Conservation (phyloP, 1,284 basidiomycete species). For the Apiotrichum gracile region DNA sequence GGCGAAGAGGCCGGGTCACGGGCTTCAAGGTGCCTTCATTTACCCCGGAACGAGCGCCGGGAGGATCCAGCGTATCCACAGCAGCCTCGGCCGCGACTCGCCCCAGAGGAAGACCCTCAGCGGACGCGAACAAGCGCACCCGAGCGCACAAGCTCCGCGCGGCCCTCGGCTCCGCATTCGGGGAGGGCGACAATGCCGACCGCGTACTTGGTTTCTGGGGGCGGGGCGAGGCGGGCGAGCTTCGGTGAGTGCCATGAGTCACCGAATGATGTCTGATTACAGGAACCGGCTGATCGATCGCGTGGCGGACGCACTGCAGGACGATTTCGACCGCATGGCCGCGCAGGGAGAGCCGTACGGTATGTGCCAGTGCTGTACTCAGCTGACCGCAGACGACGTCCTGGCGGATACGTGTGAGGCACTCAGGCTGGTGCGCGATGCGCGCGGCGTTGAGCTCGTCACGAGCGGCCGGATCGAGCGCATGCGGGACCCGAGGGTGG, state of each 20-base stretch:
- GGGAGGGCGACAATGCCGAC: too few relatives aligned
- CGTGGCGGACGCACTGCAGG: conserved; percentile 12
- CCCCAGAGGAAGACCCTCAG: too few relatives aligned
- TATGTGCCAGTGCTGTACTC: not conserved
- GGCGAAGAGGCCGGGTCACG: not conserved
- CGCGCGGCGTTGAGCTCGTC: conserved; percentile 12
- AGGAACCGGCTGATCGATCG: conserved; percentile 3
- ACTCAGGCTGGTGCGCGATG: conserved; percentile 14
- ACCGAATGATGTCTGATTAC: not conserved
- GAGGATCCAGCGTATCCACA: too few relatives aligned
- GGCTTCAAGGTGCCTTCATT: conserved; percentile 8
- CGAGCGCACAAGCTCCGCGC: conserved; percentile 12
- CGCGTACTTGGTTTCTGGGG: conserved; percentile 15
- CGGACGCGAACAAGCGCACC: too few relatives aligned
- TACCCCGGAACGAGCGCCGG: too few relatives aligned
- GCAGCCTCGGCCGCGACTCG: too few relatives aligned
- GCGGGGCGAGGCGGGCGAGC: conserved; percentile 6
- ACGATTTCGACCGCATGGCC: conserved; percentile 8
- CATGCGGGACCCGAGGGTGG: conserved; percentile 5
- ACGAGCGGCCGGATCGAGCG: not conserved
- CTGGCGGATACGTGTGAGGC: conserved; percentile 8
- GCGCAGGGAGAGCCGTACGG: conserved; percentile 1
- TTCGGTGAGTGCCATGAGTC: conserved; percentile 1
- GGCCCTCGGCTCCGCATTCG: conserved; percentile 7
- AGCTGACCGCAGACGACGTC: conserved; percentile 2